Evolutionary conservation across 306 rosid genomes (phyloP), one percentile per base, ranked within the genome.

Genomic region (Lathyrus tuberosus): DNA sequence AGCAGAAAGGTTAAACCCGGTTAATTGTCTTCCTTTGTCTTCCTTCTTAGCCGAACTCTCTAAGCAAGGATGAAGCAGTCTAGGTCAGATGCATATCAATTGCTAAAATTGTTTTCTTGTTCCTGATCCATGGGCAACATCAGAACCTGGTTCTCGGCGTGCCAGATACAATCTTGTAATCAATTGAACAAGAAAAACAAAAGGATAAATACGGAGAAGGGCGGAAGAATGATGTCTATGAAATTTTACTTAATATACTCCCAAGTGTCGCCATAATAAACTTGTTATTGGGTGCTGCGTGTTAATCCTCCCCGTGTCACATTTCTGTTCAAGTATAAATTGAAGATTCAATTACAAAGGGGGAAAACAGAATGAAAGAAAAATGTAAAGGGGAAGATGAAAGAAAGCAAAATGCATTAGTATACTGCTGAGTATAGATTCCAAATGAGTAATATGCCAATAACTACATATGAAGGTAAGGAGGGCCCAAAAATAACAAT

Each of bases 231-330:
- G 65, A 75, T 79, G 82, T 46, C 86, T 52, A 71, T 69, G 80
- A 43, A 37, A 78, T 52, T 78, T 64, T 75, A 73, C 75, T 70
- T 64, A 64, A 43, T 64, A 43, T 64, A 42, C 22, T 64, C 54
- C 83, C 59, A 22, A 46, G 70, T 44, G 74, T 73, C 57, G 60
- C 84, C 64, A 62, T 77, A 70, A 59, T 67, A 72, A 65, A 61
- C 68, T 28, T 70, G 92, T 91, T 79, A 95, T 95, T 91, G 99
- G 51, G 97, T 95, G 87, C 97, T 95, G 78, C 96, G 97, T 33
- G 96, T 95, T 77, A 95, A 86, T 76, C 99, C 97, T 65, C 89
- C 89, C 37, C 97, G 86, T 16, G 91, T 81, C 73, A 84, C 80
- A 64, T 75, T 87, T 82, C 99, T 95, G 92, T 69, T 70, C 71